Base-by-base conservation (phyloP, 2,329 filamentous ascomycete genomes). In the Colletotrichum caudatum region DNA sequence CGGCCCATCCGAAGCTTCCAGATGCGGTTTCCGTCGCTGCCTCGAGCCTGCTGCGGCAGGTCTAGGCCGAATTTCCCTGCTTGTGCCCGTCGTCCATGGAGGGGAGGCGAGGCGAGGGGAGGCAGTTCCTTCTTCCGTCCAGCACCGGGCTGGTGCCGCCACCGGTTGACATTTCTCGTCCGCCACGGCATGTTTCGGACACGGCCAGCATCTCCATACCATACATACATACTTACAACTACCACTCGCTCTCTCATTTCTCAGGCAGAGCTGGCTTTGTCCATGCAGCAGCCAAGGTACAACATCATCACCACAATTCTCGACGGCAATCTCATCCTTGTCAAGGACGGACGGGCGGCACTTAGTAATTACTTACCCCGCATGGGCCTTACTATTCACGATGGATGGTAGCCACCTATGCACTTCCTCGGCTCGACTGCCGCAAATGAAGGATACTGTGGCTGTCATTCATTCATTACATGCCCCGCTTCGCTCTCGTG, bases 1-100 rank as follows among this genome's bases (percentile, higher is more conserved):
- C 59, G 69, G 60, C 60, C 16, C 59, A 64, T 16, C 60, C 69
- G 69, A 57, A 33, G 59, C 39, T 64, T 72, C 69, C 69, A 54
- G 64, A 60, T 69, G 46, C 69, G 26, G 41, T 58, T 26, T 46
- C 58, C 50, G 26, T 35, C 35, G 12, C 23, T 29, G 37, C 12
- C 46, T 23, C 20, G 4, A n/a, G 20, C 4, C 44, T 33, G 35
- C 44, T 18, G 35, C n/a, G 29, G 57, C 58, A 44, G 33, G 35
- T 29, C n/a, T 63, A 64, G 58, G 51, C 69, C 64, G 69, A 63
- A 50, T 37, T 63, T 48, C 64, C 68, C 64, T 29, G 58, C 51
- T 37, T 35, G 16, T 44, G 23, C 26, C 51, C 39, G 56, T 39
- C 18, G 37, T 39, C 37, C 37, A 39, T 12, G 12, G 14, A 12